Base-by-base conservation (phyloP, 148 eudicot species). In the Diospyros kaki region DNA sequence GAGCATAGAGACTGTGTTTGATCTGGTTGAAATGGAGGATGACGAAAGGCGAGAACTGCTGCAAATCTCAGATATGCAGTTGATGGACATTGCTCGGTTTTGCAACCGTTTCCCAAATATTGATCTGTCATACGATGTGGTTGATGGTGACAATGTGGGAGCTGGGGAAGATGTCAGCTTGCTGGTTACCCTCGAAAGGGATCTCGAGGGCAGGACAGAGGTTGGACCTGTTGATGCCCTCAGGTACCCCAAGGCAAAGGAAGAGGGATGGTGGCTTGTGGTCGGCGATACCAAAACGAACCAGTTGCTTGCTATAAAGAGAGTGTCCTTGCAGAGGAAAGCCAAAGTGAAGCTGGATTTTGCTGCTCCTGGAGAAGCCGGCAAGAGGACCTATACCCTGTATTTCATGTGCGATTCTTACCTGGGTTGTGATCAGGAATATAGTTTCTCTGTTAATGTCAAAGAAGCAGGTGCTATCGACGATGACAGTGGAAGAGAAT, bases 211-310 rank as follows among this genome's bases (percentile, higher is more conserved):
- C 42, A 84, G 89, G 80, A 72, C 86, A 4, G 91, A 85, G 78
- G 90, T 89, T 75, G 96, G 89, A 38, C 88, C 91, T 4, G 96
- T 89, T 40, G 90, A 88, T 81, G 81, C 93, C 9, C 84, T 89
- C 6, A 86, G 96, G 58, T 93, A 88, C 61, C 96, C 97, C 4
- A 89, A 90, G 71, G 66, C 86, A 17, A 93, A 93, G 77, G 96
- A 90, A 74, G 97, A 93, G 72, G 93, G 93, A 3, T 93, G 97
- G 97, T 93, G 93, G 93, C 85, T 93, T 54, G 93, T 93, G 11
- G 90, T 93, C 59, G 97, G 97, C 28, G 96, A 93, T 70, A 84
- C 87, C 0, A 85, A 86, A 80, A 90, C 78, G 45, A 85, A 90
- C 74, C 93, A 92, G 85, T 69, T 94, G 77, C 87, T 91, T 52